phyloP scores from a whole-genome alignment of 2,329 filamentous ascomycete species.

The Colletotrichum lupini region DNA sequence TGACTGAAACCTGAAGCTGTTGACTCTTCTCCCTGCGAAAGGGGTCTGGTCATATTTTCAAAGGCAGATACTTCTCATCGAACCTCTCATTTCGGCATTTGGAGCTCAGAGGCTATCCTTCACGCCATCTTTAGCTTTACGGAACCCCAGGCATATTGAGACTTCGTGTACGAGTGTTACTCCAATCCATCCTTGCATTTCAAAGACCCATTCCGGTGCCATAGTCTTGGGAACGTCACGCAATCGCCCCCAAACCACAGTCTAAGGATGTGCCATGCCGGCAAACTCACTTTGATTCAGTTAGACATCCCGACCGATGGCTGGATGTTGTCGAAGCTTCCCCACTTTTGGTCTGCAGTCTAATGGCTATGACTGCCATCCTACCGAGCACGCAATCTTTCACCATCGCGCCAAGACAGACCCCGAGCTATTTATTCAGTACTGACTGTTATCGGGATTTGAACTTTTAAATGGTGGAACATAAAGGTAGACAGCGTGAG shows the following conservation, averaged over 20 bases:
- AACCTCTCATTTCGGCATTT: slow-evolving; percentile 19
- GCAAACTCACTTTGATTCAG: neutral
- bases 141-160: neutral
- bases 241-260: slow-evolving; percentile 4
- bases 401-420: slow-evolving; percentile 32
- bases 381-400: slow-evolving; percentile 25
- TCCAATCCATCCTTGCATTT: neutral
- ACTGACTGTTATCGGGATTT: slow-evolving; percentile 16
- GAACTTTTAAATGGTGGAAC: neutral
- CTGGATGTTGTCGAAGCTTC: neutral
- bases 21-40: neutral
- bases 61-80: neutral
- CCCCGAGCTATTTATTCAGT: slow-evolving; percentile 1
- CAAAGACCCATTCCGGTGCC: neutral
- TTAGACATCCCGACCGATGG: neutral
- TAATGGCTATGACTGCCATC: neutral
- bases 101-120: neutral
- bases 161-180: neutral
- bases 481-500: neutral
- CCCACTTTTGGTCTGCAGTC: neutral
- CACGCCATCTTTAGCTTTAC: slow-evolving; percentile 12
- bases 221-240: slow-evolving; percentile 22
- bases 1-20: neutral
- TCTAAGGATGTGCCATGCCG: neutral
- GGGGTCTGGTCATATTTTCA: neutral